Percentiles rank a stretch among this genome's conserved stretches.
These are phyloP conservation scores for Ceratobasidium theobromae DNA, from an alignment of 1,284 basidiomycete species.

Conservation along the genomic window DNA sequence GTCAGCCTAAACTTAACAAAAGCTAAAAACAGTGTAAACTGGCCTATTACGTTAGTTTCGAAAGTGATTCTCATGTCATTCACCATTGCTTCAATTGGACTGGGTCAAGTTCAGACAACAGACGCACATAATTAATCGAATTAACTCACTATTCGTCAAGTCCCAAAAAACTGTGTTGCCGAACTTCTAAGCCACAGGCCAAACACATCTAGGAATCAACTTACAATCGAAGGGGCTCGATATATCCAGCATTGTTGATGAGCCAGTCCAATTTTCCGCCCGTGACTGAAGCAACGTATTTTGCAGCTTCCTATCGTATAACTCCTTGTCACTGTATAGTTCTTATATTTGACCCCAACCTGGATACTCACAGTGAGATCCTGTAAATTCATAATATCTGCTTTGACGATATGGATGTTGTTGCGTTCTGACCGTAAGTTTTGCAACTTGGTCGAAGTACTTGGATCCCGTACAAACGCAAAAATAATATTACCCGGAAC, in stretches of 20 bases:
- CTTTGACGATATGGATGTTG: constrained; percentile 43
- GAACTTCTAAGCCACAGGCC: too few species aligned
- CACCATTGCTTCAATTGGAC: neutral
- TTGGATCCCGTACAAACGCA: constrained; percentile 43
- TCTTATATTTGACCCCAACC: neutral
- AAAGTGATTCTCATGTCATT: neutral
- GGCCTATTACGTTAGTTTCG: neutral
- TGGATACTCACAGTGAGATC: constrained; percentile 39
- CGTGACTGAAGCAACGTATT: constrained; percentile 40
- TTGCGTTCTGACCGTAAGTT: constrained; percentile 32
- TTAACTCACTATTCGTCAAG: neutral
- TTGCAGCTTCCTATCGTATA: constrained; percentile 32
- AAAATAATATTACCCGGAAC: constrained; percentile 42
- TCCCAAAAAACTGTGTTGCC: neutral
- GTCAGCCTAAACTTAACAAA: neutral
- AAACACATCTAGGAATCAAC: neutral
- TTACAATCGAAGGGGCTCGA: constrained; percentile 2
- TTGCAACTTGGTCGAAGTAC: constrained; percentile 37
- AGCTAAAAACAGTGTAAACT: neutral
- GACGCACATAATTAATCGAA: neutral
- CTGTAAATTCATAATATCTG: constrained; percentile 42
- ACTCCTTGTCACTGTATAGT: neutral
- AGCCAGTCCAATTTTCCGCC: constrained; percentile 45
- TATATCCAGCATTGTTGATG: constrained; percentile 44
- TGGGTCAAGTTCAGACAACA: neutral